A percentile compares a stretch with the other conserved stretches of the same genome.
phyloP scores from a whole-genome alignment of 371 early-diverging fungal genomes.

The Sporodiniella umbellata region DNA sequence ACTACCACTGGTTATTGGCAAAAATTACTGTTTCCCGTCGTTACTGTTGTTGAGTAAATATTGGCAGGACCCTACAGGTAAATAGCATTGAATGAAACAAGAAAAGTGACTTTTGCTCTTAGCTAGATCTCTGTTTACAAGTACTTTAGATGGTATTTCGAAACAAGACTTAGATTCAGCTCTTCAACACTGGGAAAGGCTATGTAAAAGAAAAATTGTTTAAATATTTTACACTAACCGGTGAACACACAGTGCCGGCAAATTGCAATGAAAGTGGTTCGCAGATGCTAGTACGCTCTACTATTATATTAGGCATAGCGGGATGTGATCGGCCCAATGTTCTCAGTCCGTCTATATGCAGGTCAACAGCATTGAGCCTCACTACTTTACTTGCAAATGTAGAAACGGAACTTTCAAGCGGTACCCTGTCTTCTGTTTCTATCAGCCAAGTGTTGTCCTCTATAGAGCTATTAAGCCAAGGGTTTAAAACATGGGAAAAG shows the following conservation, averaged over 20 bases:
- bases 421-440: slow-evolving; percentile 48
- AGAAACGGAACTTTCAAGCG: slow-evolving; percentile 22
- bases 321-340: slow-evolving; percentile 59
- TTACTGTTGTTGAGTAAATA: slow-evolving; percentile 75
- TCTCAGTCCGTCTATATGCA: slow-evolving; percentile 45
- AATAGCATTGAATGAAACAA: background rate
- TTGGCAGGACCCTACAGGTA: slow-evolving; percentile 84
- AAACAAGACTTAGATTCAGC: slow-evolving; percentile 41
- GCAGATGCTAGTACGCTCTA: slow-evolving; percentile 71
- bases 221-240: background rate
- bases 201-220: slow-evolving; percentile 36
- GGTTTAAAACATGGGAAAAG: slow-evolving; percentile 77
- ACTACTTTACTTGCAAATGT: slow-evolving; percentile 51
- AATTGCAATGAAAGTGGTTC: slow-evolving; percentile 43
- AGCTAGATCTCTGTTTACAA: slow-evolving; percentile 47
- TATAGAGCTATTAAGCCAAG: slow-evolving; percentile 75
- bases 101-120: background rate
- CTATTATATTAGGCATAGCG: slow-evolving; percentile 72
- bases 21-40: slow-evolving; percentile 60
- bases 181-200: slow-evolving; percentile 65
- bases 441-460: slow-evolving; percentile 64
- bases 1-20: slow-evolving; percentile 53
- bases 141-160: slow-evolving; percentile 39
- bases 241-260: slow-evolving; percentile 53
- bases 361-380: slow-evolving; percentile 56